Base-by-base conservation (phyloP, 1,284 basidiomycete species). In the Veloboletus limbatus region DNA sequence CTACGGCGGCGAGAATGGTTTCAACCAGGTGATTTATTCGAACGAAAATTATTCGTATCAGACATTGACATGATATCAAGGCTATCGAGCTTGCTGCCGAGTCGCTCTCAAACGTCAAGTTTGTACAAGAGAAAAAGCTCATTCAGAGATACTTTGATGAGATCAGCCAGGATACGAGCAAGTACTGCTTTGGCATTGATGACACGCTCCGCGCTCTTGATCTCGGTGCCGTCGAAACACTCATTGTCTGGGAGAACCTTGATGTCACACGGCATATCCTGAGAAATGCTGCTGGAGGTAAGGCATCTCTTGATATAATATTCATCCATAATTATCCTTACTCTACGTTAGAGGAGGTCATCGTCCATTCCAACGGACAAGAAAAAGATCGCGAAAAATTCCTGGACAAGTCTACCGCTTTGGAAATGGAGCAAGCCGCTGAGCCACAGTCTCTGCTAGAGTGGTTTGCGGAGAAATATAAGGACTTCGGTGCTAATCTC, bases 111-210 rank as follows among this genome's bases (percentile, higher is more conserved):
- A 98, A 98, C 68, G 97, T 99, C 76, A 99, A 99, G 69, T 99
- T 99, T 59, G 94, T 99, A 14, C 96, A 99, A 70, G 96, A 99
- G 78, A 99, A 99, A 79, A 88, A 78, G 68, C 82, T 97, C 35
- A 97, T 97, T 59, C 95, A 98, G 67, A 92, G 83, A 67, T 99
- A 98, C 77, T 98, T 99, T 70, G 96, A 99, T 66, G 97, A 99
- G 73, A 99, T 99, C 71, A 96, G 94, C 54, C 90, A 92, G 67
- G 96, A 99, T 67, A 96, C 93, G 17, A 92, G 86, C 62, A 93
- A 90, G 70, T 99, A 97, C 76, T 98, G 96, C 73, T 99, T 97
- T 67, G 97, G 96, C 71, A 81, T 99, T 53, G 91, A 92, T 14
- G 97, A 99, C 67, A 99, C 97, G 1, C 81, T 99, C 59, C 97